Conservation (phyloP, 495 filamentous ascomycete genomes). For the Aspergillus leporis region DNA sequence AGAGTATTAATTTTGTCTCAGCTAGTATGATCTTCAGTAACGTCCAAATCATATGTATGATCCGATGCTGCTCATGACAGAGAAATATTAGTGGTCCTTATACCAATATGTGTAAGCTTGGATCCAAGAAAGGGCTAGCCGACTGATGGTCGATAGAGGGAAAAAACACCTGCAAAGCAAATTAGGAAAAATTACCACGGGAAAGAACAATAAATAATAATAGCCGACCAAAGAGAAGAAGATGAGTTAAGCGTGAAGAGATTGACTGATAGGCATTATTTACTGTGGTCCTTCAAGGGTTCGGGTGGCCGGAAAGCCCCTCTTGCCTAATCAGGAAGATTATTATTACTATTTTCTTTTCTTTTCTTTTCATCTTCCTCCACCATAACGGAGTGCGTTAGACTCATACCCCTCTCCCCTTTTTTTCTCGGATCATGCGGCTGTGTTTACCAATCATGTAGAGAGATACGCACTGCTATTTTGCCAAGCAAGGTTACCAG, state of each 20-base stretch:
- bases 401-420: constrained; percentile 7
- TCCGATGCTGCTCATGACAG: background rate
- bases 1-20: background rate
- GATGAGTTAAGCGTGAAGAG: background rate
- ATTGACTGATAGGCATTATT: background rate
- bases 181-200: background rate
- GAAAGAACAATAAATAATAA: background rate
- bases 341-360: background rate
- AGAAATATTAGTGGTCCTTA: background rate
- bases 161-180: background rate
- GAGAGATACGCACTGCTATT: constrained; percentile 34
- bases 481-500: constrained; percentile 36
- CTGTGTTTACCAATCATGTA: constrained; percentile 29
- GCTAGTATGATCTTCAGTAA: constrained; percentile 1
- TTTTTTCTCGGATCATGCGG: constrained; percentile 18
- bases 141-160: background rate
- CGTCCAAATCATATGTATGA: background rate
- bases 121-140: background rate
- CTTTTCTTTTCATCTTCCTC: background rate
- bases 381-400: background rate
- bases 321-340: background rate
- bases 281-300: background rate
- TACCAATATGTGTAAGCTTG: background rate
- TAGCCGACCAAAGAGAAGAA: background rate
- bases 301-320: constrained; percentile 1